Base-by-base conservation (phyloP, 495 filamentous ascomycete genomes). In the Diplogelasinospora grovesii region DNA sequence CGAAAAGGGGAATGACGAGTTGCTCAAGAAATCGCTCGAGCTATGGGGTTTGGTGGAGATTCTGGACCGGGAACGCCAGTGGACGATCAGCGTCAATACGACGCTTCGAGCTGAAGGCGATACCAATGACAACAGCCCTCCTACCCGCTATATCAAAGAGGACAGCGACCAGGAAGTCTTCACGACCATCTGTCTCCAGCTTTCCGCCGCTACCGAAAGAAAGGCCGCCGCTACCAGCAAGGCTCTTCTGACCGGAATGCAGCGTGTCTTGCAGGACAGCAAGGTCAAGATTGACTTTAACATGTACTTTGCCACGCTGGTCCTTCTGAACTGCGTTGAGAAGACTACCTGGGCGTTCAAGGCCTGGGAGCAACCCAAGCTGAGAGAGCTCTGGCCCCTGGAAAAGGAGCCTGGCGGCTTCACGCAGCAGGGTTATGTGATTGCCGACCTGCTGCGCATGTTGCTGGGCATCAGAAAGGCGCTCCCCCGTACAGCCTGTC, bases 311-410 rank as follows among this genome's bases (percentile, higher is more conserved):
- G 77, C 81, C 3, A 75, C 81, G 9, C 61, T 90, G 41, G 74
- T 92, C 24, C 70, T 90, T 13, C 66, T 92, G 25, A 85, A 82
- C 57, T 87, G 83, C 41, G 75, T 89, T 8, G 86, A 92, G 61
- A 82, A 86, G 55, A 83, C 82, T n/a, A 83, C 79, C 37, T 89
- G 85, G 81, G 71, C 85, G 0, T 89, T 85, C 67, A 80, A 78
- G 23, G 78, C 73, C 0, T 86, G 81, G 80, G 79, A 83, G 29
- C 74, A 81, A 46, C 71, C 78, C 16, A 59, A 69, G 32, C 57
- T 74, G 35, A 56, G 73, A 35, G 51, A 71, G 47, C 57, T 57
- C 45, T 93, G 85, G 85, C 85, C 86, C 1, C 64, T 93, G 13
- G 78, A 83, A 47, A 77, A 78, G 46, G 74, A 75, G 3, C 82